Evolutionary conservation across 164 flowering plant genomes (phyloP).

Genomic region (Dillenia suffruticosa): DNA sequence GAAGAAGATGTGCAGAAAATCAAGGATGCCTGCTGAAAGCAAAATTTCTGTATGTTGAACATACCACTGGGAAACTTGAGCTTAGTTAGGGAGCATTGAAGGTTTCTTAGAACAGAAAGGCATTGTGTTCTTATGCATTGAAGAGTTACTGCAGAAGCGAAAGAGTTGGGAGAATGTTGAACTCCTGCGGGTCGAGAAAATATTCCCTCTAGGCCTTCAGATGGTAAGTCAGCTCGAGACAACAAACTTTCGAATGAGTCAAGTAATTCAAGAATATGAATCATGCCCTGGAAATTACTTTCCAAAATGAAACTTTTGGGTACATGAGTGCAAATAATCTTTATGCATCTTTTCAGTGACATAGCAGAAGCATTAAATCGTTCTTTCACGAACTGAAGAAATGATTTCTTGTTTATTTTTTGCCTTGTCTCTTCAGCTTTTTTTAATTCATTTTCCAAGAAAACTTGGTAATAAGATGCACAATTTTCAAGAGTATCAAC

Average conservation of each 20-base stretch:
- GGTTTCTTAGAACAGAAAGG: constrained; percentile 11
- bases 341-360: constrained; percentile 1
- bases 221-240: constrained; percentile 2
- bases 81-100: constrained; percentile 4
- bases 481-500: constrained; percentile 14
- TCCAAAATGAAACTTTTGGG: constrained; percentile 8
- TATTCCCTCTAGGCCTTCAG: constrained; percentile 7
- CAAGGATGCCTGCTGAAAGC: constrained; percentile 29
- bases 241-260: constrained; percentile 14
- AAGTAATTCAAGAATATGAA: constrained; percentile 6
- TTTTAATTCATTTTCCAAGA: constrained; percentile 8
- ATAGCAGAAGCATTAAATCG: not conserved
- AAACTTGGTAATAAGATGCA: constrained; percentile 8
- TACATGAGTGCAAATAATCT: constrained; percentile 14
- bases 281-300: constrained; percentile 1
- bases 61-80: constrained; percentile 5
- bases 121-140: constrained; percentile 6
- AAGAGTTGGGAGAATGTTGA: not conserved
- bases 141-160: not conserved
- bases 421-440: not conserved
- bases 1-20: constrained; percentile 49
- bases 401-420: not conserved
- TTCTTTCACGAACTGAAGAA: constrained; percentile 1
- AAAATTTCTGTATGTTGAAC: constrained; percentile 16
- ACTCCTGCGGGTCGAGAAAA: constrained; percentile 7